phyloP scores from a whole-genome alignment of 768 basidiomycete species.

The Erythrobasidium yunnanense region DNA sequence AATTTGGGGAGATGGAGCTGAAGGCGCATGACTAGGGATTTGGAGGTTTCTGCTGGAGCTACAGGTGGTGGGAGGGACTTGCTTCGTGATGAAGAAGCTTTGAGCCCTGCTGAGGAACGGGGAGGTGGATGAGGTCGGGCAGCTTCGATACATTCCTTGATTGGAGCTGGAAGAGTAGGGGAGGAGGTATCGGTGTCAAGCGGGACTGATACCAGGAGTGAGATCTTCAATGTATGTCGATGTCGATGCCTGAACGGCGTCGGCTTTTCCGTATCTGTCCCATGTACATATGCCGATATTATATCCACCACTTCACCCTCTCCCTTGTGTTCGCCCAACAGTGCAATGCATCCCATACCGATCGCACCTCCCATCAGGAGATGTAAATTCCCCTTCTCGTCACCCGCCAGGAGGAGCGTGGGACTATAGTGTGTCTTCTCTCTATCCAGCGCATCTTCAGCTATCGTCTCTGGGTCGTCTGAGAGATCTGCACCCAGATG shows the following conservation, averaged over 20 bases:
- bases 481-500: no score
- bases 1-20: background rate
- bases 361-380: conserved; percentile 32
- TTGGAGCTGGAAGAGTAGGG: background rate
- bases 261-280: background rate
- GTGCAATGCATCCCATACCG: conserved; percentile 18
- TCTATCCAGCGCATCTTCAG: background rate
- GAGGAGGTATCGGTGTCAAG: background rate
- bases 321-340: no score
- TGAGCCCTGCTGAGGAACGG: no score
- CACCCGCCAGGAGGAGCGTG: conserved; percentile 26
- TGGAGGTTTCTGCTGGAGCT: no score
- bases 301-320: background rate
- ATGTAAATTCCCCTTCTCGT: conserved; percentile 24
- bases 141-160: no score
- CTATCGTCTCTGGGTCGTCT: background rate
- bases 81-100: no score
- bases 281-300: background rate
- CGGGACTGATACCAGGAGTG: background rate
- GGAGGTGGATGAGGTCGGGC: no score
- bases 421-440: background rate
- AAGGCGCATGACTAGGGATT: background rate
- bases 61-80: no score
- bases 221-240: background rate
- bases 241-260: background rate